A percentile compares a stretch with the other conserved stretches of the same genome.
These are phyloP conservation scores for Ceratocystis lukuohia DNA, from an alignment of 2,329 filamentous ascomycete genomes.

Conservation along the genomic window DNA sequence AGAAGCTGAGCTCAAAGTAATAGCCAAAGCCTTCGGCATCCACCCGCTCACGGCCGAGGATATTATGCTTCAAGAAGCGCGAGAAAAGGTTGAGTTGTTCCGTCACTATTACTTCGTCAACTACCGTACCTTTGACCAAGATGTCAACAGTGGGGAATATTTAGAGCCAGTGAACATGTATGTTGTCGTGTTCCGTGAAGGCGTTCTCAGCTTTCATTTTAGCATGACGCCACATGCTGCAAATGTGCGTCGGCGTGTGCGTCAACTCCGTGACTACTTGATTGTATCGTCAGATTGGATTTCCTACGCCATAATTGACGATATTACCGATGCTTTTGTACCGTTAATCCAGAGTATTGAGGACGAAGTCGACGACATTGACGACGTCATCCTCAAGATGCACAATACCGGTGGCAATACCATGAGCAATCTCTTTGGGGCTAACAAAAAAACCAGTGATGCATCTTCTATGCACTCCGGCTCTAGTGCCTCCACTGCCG, in stretches of 20 bases:
- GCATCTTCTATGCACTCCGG: conserved; percentile 29
- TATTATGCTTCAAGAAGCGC: conserved; percentile 92
- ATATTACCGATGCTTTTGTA: conserved; percentile 92
- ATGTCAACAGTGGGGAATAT: conserved; percentile 76
- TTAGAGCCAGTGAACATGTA: conserved; percentile 96
- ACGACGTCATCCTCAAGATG: conserved; percentile 74
- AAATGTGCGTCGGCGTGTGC: conserved; percentile 85
- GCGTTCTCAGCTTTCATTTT: conserved; percentile 92
- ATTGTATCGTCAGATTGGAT: conserved; percentile 95
- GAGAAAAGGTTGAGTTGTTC: conserved; percentile 96
- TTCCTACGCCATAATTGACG: conserved; percentile 93
- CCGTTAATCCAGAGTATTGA: conserved; percentile 88
- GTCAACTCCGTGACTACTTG: conserved; percentile 86
- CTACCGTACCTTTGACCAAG: conserved; percentile 94
- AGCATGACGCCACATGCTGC: conserved; percentile 91
- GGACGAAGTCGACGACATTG: conserved; percentile 92
- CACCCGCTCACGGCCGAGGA: conserved; percentile 92
- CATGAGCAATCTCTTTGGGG: not conserved
- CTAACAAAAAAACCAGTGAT: conserved; percentile 24
- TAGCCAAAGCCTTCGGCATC: conserved; percentile 86
- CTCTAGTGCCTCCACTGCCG: conserved; percentile 24
- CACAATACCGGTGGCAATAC: conserved; percentile 32
- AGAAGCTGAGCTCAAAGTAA: conserved; percentile 86
- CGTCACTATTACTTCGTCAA: conserved; percentile 98
- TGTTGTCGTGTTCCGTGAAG: conserved; percentile 89